These are phyloP conservation scores for Umbelopsis isabellina DNA, from an alignment of 192 early-diverging fungal species.

Conservation along the genomic window DNA sequence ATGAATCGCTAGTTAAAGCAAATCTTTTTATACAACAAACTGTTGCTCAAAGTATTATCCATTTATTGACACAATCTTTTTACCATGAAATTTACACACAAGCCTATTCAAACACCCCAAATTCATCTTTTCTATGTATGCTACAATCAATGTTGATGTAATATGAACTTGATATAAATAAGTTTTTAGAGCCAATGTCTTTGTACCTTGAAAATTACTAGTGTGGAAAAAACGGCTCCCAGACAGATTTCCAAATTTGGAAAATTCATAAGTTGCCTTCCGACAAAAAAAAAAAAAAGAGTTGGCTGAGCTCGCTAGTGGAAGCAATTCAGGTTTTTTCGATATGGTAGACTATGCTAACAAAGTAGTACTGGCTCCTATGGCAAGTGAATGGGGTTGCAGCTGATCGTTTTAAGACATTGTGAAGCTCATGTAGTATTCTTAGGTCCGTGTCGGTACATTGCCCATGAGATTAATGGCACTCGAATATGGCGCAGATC, in stretches of 20 bases:
- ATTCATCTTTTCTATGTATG: too few relatives aligned
- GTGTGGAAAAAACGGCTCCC: too few relatives aligned
- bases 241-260: too few relatives aligned
- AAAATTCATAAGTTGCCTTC: background rate
- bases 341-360: slow-evolving; percentile 45
- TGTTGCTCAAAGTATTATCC: too few relatives aligned
- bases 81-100: too few relatives aligned
- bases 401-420: background rate
- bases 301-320: background rate
- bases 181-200: too few relatives aligned
- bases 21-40: too few relatives aligned
- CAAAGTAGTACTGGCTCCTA: slow-evolving; percentile 89
- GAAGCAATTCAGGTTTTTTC: background rate
- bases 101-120: too few relatives aligned
- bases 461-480: slow-evolving; percentile 87
- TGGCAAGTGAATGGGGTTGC: slow-evolving; percentile 60
- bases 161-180: too few relatives aligned
- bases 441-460: slow-evolving; percentile 79
- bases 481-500: slow-evolving; percentile 89
- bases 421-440: background rate
- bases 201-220: too few relatives aligned
- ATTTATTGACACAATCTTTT: too few relatives aligned
- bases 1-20: background rate
- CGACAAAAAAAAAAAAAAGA: background rate
- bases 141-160: too few relatives aligned